Evolutionary conservation across 257 asterid species (phyloP).

Genomic region (Dorcoceras hygrometricum): DNA sequence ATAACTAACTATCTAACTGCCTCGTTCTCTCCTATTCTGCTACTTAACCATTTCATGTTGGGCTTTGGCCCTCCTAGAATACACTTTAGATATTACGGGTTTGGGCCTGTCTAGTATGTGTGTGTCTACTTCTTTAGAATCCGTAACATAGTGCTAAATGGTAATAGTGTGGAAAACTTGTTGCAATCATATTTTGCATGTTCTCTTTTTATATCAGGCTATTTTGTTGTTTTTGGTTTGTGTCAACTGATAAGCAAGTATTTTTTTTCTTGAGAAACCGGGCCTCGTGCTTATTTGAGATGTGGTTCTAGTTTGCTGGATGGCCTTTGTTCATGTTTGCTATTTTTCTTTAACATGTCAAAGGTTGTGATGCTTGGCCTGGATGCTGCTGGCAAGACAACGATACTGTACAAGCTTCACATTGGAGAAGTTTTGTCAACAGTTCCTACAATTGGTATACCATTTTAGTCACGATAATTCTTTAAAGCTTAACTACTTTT

Average conservation of each 20-base stretch:
- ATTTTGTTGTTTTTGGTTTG: background rate
- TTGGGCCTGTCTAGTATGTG: too few species aligned
- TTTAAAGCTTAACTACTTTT: conserved; percentile 12
- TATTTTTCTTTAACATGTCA: conserved; percentile 11
- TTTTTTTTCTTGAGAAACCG: too few species aligned
- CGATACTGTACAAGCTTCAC: conserved; percentile 93
- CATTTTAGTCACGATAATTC: conserved; percentile 14
- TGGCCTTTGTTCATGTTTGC: background rate
- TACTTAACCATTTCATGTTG: too few species aligned
- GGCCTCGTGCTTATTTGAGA: background rate
- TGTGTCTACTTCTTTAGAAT: too few species aligned
- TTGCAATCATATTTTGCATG: background rate
- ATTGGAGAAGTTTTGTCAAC: conserved; percentile 97
- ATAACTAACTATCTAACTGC: too few species aligned
- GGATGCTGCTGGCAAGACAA: conserved; percentile 99
- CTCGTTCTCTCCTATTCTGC: too few species aligned
- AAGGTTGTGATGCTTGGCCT: conserved; percentile 99
- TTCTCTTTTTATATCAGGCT: background rate
- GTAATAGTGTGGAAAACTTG: background rate
- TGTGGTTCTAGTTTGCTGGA: background rate
- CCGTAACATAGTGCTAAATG: too few species aligned
- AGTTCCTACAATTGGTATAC: conserved; percentile 95
- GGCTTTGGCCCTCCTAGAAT: too few species aligned
- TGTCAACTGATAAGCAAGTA: background rate
- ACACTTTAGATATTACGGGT: too few species aligned